Conservation (phyloP, 2,329 filamentous ascomycete genomes). For the Fusarium ambrosium region DNA sequence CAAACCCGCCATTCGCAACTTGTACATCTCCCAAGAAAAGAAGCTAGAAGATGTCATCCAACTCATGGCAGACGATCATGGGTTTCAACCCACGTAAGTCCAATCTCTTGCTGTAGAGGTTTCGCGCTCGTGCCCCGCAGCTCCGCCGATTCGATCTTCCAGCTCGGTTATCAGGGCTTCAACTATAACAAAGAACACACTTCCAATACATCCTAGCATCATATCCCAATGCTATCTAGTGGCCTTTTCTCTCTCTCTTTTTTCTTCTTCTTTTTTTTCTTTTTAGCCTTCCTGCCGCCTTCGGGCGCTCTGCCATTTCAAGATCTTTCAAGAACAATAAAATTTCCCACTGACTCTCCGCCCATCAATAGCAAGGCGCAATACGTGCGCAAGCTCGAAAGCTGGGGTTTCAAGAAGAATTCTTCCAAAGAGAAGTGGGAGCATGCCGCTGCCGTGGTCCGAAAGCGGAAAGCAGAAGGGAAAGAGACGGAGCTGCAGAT, state of each 20-base stretch:
- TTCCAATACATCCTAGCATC: too few species aligned
- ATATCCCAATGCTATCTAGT: too few species aligned
- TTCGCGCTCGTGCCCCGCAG: too few species aligned
- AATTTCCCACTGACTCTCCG: background rate
- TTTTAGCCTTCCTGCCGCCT: too few species aligned
- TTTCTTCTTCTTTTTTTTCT: too few species aligned
- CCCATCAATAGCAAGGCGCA: background rate
- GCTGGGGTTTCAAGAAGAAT: background rate
- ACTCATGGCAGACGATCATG: background rate
- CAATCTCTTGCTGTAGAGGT: background rate
- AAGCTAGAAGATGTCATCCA: background rate
- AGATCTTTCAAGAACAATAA: background rate
- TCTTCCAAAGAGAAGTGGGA: background rate
- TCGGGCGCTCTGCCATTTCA: too few species aligned
- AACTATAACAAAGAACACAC: too few species aligned
- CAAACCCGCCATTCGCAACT: background rate
- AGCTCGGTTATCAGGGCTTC: too few species aligned
- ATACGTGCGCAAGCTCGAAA: background rate
- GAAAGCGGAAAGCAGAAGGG: background rate
- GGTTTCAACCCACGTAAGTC: background rate
- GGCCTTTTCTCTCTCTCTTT: too few species aligned
- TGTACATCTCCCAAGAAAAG: background rate
- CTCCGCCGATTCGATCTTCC: too few species aligned
- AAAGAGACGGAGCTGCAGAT: background rate
- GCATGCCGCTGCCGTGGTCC: background rate